These are phyloP conservation scores for Nemania sp. DNA, from an alignment of 2,329 filamentous ascomycete genomes.

Conservation along the genomic window DNA sequence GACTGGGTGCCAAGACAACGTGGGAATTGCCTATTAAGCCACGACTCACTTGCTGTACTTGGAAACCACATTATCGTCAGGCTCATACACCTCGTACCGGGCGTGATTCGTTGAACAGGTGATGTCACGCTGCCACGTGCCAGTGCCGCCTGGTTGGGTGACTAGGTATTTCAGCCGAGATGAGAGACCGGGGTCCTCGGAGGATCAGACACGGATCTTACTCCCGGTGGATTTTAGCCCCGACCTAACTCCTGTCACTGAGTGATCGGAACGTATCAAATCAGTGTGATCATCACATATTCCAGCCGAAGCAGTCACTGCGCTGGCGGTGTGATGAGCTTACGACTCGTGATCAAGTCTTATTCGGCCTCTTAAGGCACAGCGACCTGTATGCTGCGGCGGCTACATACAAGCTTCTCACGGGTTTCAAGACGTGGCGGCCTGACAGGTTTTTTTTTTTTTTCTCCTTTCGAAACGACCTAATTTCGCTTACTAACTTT, in stretches of 20 bases:
- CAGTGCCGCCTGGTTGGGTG: constrained; percentile 1
- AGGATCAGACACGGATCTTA: neutral
- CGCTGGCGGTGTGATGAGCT: neutral
- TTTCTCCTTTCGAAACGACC: neutral
- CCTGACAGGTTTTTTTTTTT: neutral
- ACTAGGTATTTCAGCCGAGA: neutral
- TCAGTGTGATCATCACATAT: neutral
- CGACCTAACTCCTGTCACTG: neutral
- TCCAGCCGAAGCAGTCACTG: neutral
- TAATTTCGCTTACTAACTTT: neutral
- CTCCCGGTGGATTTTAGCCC: neutral
- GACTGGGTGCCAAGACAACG: constrained; percentile 1
- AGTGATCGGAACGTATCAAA: neutral
- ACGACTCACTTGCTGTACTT: neutral
- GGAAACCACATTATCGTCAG: neutral
- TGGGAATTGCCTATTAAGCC: neutral
- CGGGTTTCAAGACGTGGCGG: neutral
- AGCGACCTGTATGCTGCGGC: neutral
- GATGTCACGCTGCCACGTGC: neutral
- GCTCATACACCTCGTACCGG: neutral
- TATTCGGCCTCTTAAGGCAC: neutral
- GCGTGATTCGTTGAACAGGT: neutral
- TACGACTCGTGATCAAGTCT: neutral
- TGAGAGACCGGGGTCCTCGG: neutral
- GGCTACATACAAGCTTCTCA: neutral